Conservation (phyloP, 164 flowering plant species). For the Cinnamomum chago region DNA sequence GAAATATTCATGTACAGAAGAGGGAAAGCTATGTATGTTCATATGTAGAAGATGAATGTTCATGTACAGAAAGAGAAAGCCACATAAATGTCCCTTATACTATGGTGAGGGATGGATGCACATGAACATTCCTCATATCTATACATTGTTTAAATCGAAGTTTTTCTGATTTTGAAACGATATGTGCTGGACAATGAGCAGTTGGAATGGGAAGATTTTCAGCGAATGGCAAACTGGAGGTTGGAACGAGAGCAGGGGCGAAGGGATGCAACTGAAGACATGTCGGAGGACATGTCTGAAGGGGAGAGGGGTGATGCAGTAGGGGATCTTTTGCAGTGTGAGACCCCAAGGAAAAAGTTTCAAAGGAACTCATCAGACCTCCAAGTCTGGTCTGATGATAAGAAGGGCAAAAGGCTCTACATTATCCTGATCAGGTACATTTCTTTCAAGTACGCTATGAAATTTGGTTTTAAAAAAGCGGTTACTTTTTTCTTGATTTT, state of each 20-base stretch:
- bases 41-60: too few relatives aligned
- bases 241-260: conserved; percentile 91
- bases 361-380: conserved; percentile 58
- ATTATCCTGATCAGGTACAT: conserved; percentile 82
- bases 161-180: conserved; percentile 22
- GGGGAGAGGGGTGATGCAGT: conserved; percentile 79
- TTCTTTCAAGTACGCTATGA: not conserved
- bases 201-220: conserved; percentile 76
- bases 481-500: too few relatives aligned
- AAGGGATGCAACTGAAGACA: conserved; percentile 90
- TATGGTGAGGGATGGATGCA: too few relatives aligned
- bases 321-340: conserved; percentile 41
- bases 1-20: too few relatives aligned
- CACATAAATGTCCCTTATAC: too few relatives aligned
- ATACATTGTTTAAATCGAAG: conserved; percentile 27
- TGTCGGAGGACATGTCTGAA: conserved; percentile 97
- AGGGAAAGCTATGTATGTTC: too few relatives aligned
- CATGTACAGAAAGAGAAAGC: too few relatives aligned
- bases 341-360: conserved; percentile 56
- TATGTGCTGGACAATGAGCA: conserved; percentile 20
- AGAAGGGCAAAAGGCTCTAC: conserved; percentile 76
- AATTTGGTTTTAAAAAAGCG: not conserved
- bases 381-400: conserved; percentile 67
- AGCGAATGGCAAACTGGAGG: conserved; percentile 62
- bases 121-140: too few relatives aligned